Percentiles rank a stretch among this genome's conserved stretches.
phyloP scores from a whole-genome alignment of 176 grass and related monocot genomes.

The Zoysia pacifica region DNA sequence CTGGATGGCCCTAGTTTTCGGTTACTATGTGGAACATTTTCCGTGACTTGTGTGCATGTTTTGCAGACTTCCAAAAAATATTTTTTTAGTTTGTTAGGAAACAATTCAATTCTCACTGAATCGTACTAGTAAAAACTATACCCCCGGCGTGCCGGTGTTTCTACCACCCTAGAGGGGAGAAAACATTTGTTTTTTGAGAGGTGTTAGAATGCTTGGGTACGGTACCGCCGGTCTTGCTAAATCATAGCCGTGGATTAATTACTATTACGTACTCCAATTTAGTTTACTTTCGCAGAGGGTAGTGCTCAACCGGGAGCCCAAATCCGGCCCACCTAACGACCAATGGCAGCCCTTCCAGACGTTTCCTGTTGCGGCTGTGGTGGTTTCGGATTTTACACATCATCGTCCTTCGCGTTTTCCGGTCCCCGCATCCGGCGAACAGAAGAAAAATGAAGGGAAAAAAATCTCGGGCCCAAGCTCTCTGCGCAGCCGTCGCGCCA shows the following conservation, averaged over 20 bases:
- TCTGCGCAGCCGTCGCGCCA: not conserved
- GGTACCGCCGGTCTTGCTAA: no score
- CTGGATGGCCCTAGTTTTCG: constrained; percentile 2
- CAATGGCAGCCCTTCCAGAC: constrained; percentile 30
- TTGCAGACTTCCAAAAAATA: not conserved
- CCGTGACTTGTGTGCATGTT: not conserved
- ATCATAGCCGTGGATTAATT: no score
- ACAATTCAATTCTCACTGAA: no score
- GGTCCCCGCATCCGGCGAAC: constrained; percentile 46
- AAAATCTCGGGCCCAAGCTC: constrained; percentile 4
- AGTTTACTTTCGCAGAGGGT: no score
- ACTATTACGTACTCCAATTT: no score
- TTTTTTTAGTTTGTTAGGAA: no score
- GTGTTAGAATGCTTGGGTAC: no score
- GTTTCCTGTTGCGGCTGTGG: constrained; percentile 6
- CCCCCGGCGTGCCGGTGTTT: no score
- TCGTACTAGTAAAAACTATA: no score
- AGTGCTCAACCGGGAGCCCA: not conserved
- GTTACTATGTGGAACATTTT: not conserved
- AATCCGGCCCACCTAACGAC: not conserved
- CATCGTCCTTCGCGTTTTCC: constrained; percentile 37
- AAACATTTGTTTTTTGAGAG: no score
- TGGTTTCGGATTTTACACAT: not conserved
- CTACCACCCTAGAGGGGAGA: no score
- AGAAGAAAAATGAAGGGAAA: not conserved